Conservation (phyloP, 176 grass and related monocot genomes). For the Ampelocalamus luodianensis region DNA sequence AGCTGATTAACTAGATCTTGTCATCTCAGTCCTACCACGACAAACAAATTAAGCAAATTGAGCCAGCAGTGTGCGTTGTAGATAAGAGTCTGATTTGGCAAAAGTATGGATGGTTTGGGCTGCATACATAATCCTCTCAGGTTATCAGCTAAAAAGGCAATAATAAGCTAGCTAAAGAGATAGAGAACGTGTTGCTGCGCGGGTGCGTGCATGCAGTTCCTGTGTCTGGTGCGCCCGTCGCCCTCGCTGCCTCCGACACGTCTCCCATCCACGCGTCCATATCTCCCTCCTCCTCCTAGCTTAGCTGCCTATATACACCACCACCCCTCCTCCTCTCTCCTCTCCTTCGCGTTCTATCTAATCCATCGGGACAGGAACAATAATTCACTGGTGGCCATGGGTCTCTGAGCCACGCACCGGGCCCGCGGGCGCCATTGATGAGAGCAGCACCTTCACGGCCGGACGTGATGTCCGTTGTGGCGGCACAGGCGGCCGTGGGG, state of each 20-base stretch:
- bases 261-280: constrained; percentile 28
- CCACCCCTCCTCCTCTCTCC: not conserved
- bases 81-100: no score
- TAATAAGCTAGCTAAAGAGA: no score
- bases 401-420: constrained; percentile 23
- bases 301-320: constrained; percentile 41
- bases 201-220: not conserved
- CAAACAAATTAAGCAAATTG: no score
- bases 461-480: constrained; percentile 52
- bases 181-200: not conserved
- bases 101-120: no score
- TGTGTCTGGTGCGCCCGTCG: constrained; percentile 49
- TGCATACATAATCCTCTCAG: no score
- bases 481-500: constrained; percentile 25
- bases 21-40: no score
- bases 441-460: constrained; percentile 17
- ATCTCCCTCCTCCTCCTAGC: not conserved
- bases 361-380: not conserved
- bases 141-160: no score
- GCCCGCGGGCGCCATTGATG: constrained; percentile 47
- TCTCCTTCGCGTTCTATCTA: not conserved
- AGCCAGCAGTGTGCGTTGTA: no score
- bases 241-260: constrained; percentile 48
- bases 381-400: not conserved
- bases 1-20: no score